A percentile compares a stretch with the other conserved stretches of the same genome.
Conservation (phyloP, 1,284 basidiomycete species). For the Trichosporon ovoides region DNA sequence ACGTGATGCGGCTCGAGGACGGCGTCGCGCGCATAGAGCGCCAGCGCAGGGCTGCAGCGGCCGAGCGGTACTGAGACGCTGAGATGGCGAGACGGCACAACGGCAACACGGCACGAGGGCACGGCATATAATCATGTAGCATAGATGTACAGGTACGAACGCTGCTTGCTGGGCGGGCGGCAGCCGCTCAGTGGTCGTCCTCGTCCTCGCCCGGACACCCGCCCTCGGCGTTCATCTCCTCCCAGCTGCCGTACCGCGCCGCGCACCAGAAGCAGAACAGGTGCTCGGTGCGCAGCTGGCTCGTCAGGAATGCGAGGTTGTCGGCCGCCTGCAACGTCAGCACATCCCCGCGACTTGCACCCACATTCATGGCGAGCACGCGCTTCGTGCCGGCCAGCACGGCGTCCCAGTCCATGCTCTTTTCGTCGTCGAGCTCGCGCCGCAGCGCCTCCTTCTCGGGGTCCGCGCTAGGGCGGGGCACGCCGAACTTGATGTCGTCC, state of each 20-base stretch:
- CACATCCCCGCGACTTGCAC: slow-evolving; percentile 10
- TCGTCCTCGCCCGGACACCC: slow-evolving; percentile 48
- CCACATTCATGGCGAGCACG: slow-evolving; percentile 45
- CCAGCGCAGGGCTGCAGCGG: slow-evolving; percentile 25
- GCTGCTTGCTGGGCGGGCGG: no score
- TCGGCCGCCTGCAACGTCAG: slow-evolving; percentile 27
- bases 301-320: slow-evolving; percentile 40
- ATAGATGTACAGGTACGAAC: no score
- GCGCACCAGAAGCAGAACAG: slow-evolving; percentile 48
- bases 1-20: slow-evolving; percentile 36
- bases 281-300: slow-evolving; percentile 43
- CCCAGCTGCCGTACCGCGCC: slow-evolving; percentile 36
- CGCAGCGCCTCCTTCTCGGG: slow-evolving; percentile 7
- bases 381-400: slow-evolving; percentile 38
- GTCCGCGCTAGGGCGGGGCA: background rate
- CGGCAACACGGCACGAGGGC: no score
- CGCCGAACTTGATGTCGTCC: slow-evolving; percentile 20
- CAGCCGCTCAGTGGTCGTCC: slow-evolving; percentile 39
- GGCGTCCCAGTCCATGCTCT: slow-evolving; percentile 31
- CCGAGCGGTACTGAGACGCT: slow-evolving; percentile 29
- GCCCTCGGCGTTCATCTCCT: slow-evolving; percentile 45
- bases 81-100: no score
- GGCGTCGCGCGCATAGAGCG: slow-evolving; percentile 31
- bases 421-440: slow-evolving; percentile 14
- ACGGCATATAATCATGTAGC: no score